These are phyloP conservation scores for Pinus tabuliformis DNA, from an alignment of 75 land plant genomes.

Conservation along the genomic window DNA sequence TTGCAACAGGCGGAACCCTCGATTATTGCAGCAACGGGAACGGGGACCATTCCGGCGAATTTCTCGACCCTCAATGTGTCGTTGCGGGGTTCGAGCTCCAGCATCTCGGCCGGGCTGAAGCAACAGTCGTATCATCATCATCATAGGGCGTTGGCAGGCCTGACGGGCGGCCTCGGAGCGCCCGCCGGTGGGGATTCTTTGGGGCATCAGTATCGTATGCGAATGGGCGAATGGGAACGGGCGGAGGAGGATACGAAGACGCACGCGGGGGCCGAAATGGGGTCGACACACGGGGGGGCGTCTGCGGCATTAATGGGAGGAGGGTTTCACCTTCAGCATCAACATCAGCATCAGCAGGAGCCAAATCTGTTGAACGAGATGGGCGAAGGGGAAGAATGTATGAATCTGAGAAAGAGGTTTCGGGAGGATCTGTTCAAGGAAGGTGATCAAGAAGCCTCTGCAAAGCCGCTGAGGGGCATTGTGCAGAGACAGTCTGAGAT, in stretches of 20 bases:
- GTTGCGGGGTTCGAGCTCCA: slow-evolving; percentile 15
- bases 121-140: slow-evolving; percentile 2
- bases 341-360: slow-evolving; percentile 29
- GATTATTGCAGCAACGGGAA: slow-evolving; percentile 81
- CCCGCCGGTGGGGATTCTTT: neutral
- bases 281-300: slow-evolving; percentile 15
- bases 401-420: slow-evolving; percentile 46
- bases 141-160: neutral
- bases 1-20: slow-evolving; percentile 89
- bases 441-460: slow-evolving; percentile 37
- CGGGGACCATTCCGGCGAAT: slow-evolving; percentile 86
- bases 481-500: neutral
- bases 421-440: slow-evolving; percentile 65
- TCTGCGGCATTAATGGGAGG: slow-evolving; percentile 34
- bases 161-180: neutral
- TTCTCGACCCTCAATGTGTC: slow-evolving; percentile 34
- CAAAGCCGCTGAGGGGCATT: slow-evolving; percentile 15
- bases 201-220: neutral
- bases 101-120: slow-evolving; percentile 9
- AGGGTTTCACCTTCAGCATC: slow-evolving; percentile 42
- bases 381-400: slow-evolving; percentile 16
- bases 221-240: slow-evolving; percentile 19
- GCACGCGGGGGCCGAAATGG: slow-evolving; percentile 2
- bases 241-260: slow-evolving; percentile 10
- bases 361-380: slow-evolving; percentile 12